These are phyloP conservation scores for Penicillium vulpinum DNA, from an alignment of 2,329 filamentous ascomycete genomes.

Conservation along the genomic window DNA sequence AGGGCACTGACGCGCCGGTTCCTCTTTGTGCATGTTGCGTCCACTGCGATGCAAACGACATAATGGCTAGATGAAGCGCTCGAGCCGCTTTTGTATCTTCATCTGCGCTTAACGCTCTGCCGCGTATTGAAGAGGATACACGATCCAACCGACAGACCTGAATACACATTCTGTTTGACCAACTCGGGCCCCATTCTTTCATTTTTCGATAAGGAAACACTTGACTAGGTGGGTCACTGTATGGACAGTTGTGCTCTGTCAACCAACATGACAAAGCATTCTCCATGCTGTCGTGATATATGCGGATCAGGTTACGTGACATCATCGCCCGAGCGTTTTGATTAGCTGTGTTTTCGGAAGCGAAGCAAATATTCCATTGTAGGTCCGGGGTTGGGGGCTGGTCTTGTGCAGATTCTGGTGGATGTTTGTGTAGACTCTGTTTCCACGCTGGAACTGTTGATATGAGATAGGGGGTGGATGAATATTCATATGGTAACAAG, in stretches of 20 bases:
- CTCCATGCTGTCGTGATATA: slow-evolving; percentile 49
- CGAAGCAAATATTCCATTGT: slow-evolving; percentile 1
- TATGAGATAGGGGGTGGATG: not conserved
- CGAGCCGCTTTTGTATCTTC: slow-evolving; percentile 43
- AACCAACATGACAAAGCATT: slow-evolving; percentile 47
- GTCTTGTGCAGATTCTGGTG: not conserved
- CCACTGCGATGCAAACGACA: slow-evolving; percentile 50
- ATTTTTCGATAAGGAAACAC: slow-evolving; percentile 14
- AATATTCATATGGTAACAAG: not conserved
- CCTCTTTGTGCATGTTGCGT: slow-evolving; percentile 22
- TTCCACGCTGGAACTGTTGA: not conserved
- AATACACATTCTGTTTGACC: slow-evolving; percentile 47
- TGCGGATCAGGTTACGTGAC: slow-evolving; percentile 42
- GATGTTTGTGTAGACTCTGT: not conserved
- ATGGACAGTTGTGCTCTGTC: slow-evolving; percentile 48
- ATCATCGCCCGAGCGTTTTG: slow-evolving; percentile 40
- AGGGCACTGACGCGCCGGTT: slow-evolving; percentile 5
- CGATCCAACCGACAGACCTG: slow-evolving; percentile 46
- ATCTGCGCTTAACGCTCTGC: slow-evolving; percentile 35
- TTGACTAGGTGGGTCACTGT: slow-evolving; percentile 30
- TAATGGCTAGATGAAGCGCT: slow-evolving; percentile 45
- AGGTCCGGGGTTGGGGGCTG: not conserved
- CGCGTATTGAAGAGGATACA: slow-evolving; percentile 38
- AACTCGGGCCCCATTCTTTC: slow-evolving; percentile 40
- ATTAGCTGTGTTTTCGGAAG: slow-evolving; percentile 32